Base-by-base conservation (phyloP, 768 basidiomycete genomes). In the Suillus brevipes region DNA sequence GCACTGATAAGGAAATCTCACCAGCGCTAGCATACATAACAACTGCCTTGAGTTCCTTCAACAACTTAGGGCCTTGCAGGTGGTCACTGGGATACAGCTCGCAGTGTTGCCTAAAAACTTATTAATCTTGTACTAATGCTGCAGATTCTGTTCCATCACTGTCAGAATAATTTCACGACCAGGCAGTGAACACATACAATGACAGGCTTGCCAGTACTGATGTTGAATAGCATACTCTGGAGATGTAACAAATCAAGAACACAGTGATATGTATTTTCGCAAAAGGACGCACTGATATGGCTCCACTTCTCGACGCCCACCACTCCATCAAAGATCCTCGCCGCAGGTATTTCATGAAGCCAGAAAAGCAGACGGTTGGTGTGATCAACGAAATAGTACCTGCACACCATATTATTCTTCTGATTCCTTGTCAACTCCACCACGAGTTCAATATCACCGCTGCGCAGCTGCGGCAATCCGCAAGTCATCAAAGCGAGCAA, bases 331-430 rank as follows among this genome's bases (percentile, higher is more conserved):
- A 79, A 64, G 47, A 84, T 69, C 42, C 71, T 43, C 1, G 57
- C 62, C 6, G 80, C 73, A 2, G 78, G 66, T 36, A 77, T 80
- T 0, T 76, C 66, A 52, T 85, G 78, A 31, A 86, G 63, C 78
- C 82, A 88, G 65, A 86, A 87, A 16, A 86, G 72, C 3, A 74
- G 68, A 16, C 81, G 79, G 0, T 71, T 71, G 0, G 66, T 40
- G 57, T 85, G 84, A 65, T 85, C 77, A 9, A 79, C 80, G 61
- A 81, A 81, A 66, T 85, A 85, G 66, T 85, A 85, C 18, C 56
- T 20, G 47, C 38, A 66, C 16, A 66, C 50, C 28, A 9, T 8
- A 3, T 7, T 3, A 4, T 12, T 2, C 1, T 7, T 4, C 4
- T 0, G n/a, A 9, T 1, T 13, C 40, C 58, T 31, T 12, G 28